These are phyloP conservation scores for Fusarium sp. DNA, from an alignment of 2,329 filamentous ascomycete species.

Conservation along the genomic window DNA sequence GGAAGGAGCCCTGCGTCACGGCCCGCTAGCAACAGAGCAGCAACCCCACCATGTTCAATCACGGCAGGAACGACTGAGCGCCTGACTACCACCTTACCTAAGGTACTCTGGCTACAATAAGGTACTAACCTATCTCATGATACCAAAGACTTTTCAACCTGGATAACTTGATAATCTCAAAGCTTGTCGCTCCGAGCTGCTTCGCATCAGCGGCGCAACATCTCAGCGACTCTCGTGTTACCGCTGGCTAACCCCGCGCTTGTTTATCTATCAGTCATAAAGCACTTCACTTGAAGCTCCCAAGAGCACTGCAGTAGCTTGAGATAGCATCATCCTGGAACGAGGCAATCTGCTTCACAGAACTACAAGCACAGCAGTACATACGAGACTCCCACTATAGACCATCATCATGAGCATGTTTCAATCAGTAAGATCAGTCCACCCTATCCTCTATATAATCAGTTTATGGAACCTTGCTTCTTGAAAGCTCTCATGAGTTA, in stretches of 20 bases:
- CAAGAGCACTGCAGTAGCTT: conserved; percentile 18
- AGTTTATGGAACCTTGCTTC: not conserved
- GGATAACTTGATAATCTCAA: not conserved
- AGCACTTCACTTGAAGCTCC: conserved; percentile 14
- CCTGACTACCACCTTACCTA: conserved; percentile 21
- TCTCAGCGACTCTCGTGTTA: not conserved
- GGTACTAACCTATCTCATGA: not conserved
- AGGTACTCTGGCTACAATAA: not conserved
- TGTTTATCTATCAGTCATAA: conserved; percentile 15
- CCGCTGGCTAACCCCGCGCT: conserved; percentile 11
- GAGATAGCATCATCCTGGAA: conserved; percentile 37
- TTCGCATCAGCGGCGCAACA: not conserved
- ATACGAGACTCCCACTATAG: not conserved
- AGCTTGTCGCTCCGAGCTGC: not conserved
- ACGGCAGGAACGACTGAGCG: conserved; percentile 26
- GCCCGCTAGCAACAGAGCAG: conserved; percentile 13
- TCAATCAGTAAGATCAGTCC: conserved; percentile 43
- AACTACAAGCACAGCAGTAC: not conserved
- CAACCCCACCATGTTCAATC: conserved; percentile 28
- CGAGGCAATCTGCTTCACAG: conserved; percentile 1
- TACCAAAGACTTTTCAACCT: not conserved
- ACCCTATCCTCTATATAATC: not conserved
- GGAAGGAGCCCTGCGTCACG: conserved; percentile 36
- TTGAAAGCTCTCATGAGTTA: conserved; percentile 22
- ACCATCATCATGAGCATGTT: conserved; percentile 44